These are phyloP conservation scores for Neoboletus brunneissimus DNA, from an alignment of 768 basidiomycete genomes.

Conservation along the genomic window DNA sequence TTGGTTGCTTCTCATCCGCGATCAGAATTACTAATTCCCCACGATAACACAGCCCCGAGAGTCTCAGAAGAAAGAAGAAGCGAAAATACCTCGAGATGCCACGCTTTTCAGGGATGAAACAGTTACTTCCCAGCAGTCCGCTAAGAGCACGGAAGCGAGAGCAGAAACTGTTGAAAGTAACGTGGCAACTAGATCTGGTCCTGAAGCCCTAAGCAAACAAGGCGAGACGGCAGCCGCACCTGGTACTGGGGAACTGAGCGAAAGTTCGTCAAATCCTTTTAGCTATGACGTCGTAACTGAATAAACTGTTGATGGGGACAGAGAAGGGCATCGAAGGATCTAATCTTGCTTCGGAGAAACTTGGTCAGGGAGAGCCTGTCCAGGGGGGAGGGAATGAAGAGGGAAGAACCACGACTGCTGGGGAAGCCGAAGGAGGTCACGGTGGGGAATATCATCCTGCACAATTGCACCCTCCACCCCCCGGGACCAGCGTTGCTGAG, in stretches of 20 bases:
- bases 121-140: not conserved
- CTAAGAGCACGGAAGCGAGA: not conserved
- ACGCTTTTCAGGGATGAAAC: not conserved
- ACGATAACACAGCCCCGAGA: constrained; percentile 2
- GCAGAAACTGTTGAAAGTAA: not conserved
- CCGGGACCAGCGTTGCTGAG: constrained; percentile 18
- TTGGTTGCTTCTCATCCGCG: not conserved
- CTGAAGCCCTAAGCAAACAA: not conserved
- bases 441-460: constrained; percentile 29
- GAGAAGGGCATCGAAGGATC: not conserved
- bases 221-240: not conserved
- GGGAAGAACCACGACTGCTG: not conserved
- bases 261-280: constrained; percentile 9
- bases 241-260: not conserved
- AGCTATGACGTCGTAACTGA: not conserved
- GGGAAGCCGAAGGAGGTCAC: constrained; percentile 3
- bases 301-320: not conserved
- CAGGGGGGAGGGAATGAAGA: constrained; percentile 2
- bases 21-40: constrained; percentile 7
- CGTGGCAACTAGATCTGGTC: not conserved
- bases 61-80: not conserved
- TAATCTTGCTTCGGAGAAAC: not conserved
- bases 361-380: not conserved
- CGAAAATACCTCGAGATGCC: not conserved
- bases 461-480: constrained; percentile 27